Evolutionary conservation across 2,329 filamentous ascomycete species (phyloP).

Genomic region (Aspergillus tamarii): DNA sequence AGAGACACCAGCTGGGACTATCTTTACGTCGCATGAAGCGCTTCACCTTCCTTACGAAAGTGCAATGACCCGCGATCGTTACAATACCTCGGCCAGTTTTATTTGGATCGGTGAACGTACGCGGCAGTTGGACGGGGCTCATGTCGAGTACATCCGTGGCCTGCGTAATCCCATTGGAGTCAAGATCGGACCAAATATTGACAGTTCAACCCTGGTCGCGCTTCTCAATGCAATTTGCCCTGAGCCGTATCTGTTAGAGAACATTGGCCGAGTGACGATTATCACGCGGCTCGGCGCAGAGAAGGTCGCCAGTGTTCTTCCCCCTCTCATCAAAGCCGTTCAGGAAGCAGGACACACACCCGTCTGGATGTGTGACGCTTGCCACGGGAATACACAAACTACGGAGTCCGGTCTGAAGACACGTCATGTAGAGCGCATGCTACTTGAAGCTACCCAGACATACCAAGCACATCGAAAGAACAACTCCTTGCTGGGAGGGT

Average conservation of each 20-base stretch:
- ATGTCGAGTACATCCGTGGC: constrained; percentile 93
- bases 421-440: constrained; percentile 80
- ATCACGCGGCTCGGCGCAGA: constrained; percentile 88
- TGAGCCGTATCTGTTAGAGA: constrained; percentile 75
- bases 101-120: constrained; percentile 96
- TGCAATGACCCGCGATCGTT: constrained; percentile 72
- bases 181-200: constrained; percentile 86
- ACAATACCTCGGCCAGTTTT: constrained; percentile 90
- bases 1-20: neutral
- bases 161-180: constrained; percentile 91
- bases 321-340: constrained; percentile 83
- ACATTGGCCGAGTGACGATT: constrained; percentile 62
- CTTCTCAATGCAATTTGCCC: constrained; percentile 85
- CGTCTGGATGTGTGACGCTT: constrained; percentile 95
- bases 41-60: constrained; percentile 15
- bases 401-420: constrained; percentile 82
- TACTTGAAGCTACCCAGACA: constrained; percentile 78
- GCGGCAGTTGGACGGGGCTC: constrained; percentile 82
- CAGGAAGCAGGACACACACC: constrained; percentile 72
- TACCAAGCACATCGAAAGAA: constrained; percentile 78
- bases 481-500: constrained; percentile 80
- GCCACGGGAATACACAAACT: constrained; percentile 76
- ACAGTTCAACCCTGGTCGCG: constrained; percentile 69
- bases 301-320: constrained; percentile 72
- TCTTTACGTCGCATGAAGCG: constrained; percentile 15